Percentiles rank a stretch among this genome's conserved stretches.
These are phyloP conservation scores for Alternaria solani DNA, from an alignment of 2,329 filamentous ascomycete species.

Conservation along the genomic window DNA sequence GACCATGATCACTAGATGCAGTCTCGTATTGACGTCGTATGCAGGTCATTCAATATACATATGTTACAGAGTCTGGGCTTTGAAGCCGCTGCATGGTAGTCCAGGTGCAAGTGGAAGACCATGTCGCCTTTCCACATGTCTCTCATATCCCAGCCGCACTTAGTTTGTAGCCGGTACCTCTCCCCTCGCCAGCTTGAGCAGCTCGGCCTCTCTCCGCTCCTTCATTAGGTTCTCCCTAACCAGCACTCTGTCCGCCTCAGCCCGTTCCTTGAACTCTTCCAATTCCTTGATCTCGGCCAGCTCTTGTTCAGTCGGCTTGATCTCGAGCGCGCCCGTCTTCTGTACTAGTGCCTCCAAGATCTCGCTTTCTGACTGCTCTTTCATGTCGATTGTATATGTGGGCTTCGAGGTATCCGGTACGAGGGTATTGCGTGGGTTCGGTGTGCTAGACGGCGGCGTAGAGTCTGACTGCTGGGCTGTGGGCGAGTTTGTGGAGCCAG, in stretches of 20 bases:
- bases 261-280: slow-evolving; percentile 62
- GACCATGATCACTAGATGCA: neutral
- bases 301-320: slow-evolving; percentile 69
- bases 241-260: slow-evolving; percentile 63
- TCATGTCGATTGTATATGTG: slow-evolving; percentile 64
- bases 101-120: neutral
- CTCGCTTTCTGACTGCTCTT: slow-evolving; percentile 64
- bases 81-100: slow-evolving; percentile 1
- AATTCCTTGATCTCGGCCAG: slow-evolving; percentile 65
- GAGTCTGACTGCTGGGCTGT: slow-evolving; percentile 26
- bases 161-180: slow-evolving; percentile 14
- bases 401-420: slow-evolving; percentile 48
- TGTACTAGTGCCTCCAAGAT: slow-evolving; percentile 71
- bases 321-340: slow-evolving; percentile 66
- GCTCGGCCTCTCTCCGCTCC: slow-evolving; percentile 68
- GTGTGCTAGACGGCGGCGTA: slow-evolving; percentile 27
- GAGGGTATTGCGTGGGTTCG: slow-evolving; percentile 34
- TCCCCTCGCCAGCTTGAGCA: slow-evolving; percentile 64
- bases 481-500: slow-evolving; percentile 19
- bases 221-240: slow-evolving; percentile 63
- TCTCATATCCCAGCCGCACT: neutral
- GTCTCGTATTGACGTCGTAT: neutral
- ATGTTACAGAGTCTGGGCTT: slow-evolving; percentile 11
- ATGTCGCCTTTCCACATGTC: neutral
- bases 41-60: slow-evolving; percentile 11